These are phyloP conservation scores for Reutealis trisperma DNA, from an alignment of 345 rosid genomes.

Conservation along the genomic window DNA sequence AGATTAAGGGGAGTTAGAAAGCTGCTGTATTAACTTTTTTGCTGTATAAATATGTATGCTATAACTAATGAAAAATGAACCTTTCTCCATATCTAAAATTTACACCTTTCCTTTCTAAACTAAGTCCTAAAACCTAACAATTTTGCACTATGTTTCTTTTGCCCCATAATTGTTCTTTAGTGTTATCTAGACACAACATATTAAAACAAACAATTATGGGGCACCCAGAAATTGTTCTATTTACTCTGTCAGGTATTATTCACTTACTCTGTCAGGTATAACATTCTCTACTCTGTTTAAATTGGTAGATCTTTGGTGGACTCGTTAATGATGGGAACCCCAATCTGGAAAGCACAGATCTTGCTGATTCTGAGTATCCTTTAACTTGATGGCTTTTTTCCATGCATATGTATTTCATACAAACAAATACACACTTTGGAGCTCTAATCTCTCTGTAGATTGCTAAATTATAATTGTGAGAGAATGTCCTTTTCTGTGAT, in stretches of 20 bases:
- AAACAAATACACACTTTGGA: not conserved
- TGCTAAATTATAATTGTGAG: not conserved
- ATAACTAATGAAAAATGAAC: too few relatives aligned
- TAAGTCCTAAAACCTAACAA: too few relatives aligned
- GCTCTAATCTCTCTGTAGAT: not conserved
- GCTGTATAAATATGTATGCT: too few relatives aligned
- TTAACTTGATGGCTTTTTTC: conserved; percentile 19
- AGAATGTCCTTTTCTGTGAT: not conserved
- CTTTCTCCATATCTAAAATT: too few relatives aligned
- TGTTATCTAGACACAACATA: not conserved
- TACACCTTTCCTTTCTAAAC: too few relatives aligned
- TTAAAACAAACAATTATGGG: not conserved
- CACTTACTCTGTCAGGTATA: not conserved
- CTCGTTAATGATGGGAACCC: conserved; percentile 88
- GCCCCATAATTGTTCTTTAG: not conserved
- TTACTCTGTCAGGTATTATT: not conserved
- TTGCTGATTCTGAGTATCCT: conserved; percentile 89
- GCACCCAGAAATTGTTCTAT: not conserved
- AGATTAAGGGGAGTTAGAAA: too few relatives aligned
- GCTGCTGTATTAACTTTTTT: too few relatives aligned
- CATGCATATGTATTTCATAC: not conserved
- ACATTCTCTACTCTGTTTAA: conserved; percentile 6
- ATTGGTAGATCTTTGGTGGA: conserved; percentile 79
- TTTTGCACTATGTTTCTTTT: not conserved
- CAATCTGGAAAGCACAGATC: conserved; percentile 53